A percentile compares a stretch with the other conserved stretches of the same genome.
Conservation (phyloP, 495 filamentous ascomycete genomes). For the Recurvomyces mirabilis region DNA sequence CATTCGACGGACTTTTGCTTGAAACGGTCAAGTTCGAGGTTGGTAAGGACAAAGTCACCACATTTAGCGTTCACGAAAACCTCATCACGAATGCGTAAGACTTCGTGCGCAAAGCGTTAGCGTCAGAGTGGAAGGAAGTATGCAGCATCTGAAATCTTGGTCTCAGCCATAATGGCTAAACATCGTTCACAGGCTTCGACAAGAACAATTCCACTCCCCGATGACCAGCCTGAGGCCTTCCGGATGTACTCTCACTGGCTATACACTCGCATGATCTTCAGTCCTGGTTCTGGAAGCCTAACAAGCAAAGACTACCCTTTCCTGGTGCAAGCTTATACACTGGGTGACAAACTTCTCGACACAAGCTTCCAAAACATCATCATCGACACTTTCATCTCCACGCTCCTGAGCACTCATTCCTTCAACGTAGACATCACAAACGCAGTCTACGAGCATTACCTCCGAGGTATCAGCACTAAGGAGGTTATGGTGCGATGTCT, state of each 20-base stretch:
- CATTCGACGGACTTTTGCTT: too few species aligned
- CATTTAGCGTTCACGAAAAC: too few species aligned
- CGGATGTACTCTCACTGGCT: conserved; percentile 9
- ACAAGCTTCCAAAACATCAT: conserved; percentile 3
- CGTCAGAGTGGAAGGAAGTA: background rate
- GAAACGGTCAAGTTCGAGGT: too few species aligned
- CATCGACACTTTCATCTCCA: conserved; percentile 6
- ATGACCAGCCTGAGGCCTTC: conserved; percentile 9
- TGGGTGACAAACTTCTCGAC: conserved; percentile 12
- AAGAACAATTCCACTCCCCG: conserved; percentile 4
- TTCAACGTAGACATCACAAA: conserved; percentile 3
- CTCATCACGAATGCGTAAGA: too few species aligned
- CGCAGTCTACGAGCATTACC: conserved; percentile 1
- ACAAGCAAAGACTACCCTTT: background rate
- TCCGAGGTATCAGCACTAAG: background rate
- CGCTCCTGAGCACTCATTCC: background rate
- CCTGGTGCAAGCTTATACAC: conserved; percentile 2
- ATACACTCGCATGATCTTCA: background rate
- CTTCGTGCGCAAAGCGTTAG: too few species aligned
- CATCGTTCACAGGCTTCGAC: conserved; percentile 2
- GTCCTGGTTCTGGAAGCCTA: background rate
- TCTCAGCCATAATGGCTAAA: conserved; percentile 3
- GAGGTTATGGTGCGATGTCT: background rate
- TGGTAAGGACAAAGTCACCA: too few species aligned
- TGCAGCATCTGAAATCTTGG: background rate